Conservation (phyloP, 345 rosid species). For the Sapria himalayana region DNA sequence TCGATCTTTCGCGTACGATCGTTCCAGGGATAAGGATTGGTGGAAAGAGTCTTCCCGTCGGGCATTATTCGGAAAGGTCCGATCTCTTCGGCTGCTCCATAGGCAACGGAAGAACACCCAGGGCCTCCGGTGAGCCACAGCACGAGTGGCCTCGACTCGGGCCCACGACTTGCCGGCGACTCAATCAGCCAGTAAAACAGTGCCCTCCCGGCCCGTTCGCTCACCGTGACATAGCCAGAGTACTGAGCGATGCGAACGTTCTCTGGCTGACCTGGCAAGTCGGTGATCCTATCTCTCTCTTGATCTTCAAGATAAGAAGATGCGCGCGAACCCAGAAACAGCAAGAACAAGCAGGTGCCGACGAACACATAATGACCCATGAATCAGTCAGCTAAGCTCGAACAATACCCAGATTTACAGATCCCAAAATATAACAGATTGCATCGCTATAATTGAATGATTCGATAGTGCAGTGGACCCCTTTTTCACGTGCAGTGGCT, state of each 20-base stretch:
- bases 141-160: slow-evolving; percentile 61
- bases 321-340: slow-evolving; percentile 10
- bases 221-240: slow-evolving; percentile 72
- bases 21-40: slow-evolving; percentile 72
- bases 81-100: slow-evolving; percentile 68
- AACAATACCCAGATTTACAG: slow-evolving; percentile 14
- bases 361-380: slow-evolving; percentile 18
- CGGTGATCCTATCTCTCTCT: slow-evolving; percentile 31
- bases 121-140: slow-evolving; percentile 95
- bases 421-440: slow-evolving; percentile 3
- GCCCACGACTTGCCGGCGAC: slow-evolving; percentile 32
- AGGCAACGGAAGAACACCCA: slow-evolving; percentile 82
- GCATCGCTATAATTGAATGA: too few species aligned
- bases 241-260: slow-evolving; percentile 49
- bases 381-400: slow-evolving; percentile 7
- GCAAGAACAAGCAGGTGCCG: slow-evolving; percentile 9
- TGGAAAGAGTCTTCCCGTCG: slow-evolving; percentile 56
- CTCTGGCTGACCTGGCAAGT: slow-evolving; percentile 61
- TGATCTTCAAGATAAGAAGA: slow-evolving; percentile 22
- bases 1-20: slow-evolving; percentile 27
- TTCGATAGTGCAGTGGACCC: too few species aligned
- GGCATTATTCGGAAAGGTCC: slow-evolving; percentile 66
- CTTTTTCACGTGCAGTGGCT: too few species aligned
- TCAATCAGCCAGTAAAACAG: slow-evolving; percentile 85
- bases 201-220: slow-evolving; percentile 67